These are phyloP conservation scores for Coemansia sp. DNA, from an alignment of 192 early-diverging fungal genomes.

Conservation along the genomic window DNA sequence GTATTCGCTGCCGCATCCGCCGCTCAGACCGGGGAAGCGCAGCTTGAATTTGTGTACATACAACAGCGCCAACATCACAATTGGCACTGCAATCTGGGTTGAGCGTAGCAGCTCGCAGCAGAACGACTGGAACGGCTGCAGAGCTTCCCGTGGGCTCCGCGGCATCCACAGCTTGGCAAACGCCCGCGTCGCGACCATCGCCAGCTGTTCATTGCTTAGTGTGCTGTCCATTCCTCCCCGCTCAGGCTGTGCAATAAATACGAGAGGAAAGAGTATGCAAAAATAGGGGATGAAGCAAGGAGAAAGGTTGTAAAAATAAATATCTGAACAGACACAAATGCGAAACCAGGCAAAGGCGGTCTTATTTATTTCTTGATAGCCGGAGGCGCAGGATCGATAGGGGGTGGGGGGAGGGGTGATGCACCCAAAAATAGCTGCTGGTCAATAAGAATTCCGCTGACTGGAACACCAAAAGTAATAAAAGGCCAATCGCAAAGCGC, in stretches of 20 bases:
- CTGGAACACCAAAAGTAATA: neutral
- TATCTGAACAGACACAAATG: constrained; percentile 20
- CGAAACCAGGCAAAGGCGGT: constrained; percentile 12
- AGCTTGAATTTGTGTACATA: constrained; percentile 49
- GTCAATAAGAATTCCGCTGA: constrained; percentile 10
- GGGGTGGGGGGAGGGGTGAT: constrained; percentile 3
- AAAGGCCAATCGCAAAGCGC: constrained; percentile 7
- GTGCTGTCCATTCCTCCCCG: constrained; percentile 22
- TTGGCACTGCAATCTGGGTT: constrained; percentile 53
- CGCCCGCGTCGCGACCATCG: constrained; percentile 38
- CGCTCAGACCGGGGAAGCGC: constrained; percentile 32
- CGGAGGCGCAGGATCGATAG: neutral
- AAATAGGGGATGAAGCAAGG: constrained; percentile 6
- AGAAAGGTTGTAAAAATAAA: constrained; percentile 1
- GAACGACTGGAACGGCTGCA: constrained; percentile 47
- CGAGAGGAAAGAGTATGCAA: constrained; percentile 2
- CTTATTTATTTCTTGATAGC: constrained; percentile 9
- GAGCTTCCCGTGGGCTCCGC: constrained; percentile 29
- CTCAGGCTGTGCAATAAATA: neutral
- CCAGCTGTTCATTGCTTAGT: constrained; percentile 50
- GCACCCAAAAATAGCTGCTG: neutral
- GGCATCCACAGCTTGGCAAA: constrained; percentile 49
- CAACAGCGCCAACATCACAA: constrained; percentile 52
- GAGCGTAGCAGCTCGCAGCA: constrained; percentile 53
- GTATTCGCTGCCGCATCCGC: constrained; percentile 72